Conservation (phyloP, 805 yeast species). For the Phaffomyces antillensis region DNA sequence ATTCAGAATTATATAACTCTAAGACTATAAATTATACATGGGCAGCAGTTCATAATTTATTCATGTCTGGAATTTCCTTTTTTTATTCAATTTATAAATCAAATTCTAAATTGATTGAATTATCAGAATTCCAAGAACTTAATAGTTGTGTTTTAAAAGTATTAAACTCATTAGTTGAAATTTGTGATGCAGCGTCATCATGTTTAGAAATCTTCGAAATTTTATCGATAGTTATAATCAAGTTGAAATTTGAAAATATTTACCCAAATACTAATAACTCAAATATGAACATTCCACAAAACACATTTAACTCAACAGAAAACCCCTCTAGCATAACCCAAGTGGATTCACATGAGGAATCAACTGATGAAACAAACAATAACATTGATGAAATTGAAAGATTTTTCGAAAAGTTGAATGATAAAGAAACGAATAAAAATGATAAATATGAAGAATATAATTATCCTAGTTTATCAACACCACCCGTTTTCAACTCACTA, state of each 20-base stretch:
- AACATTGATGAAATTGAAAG: constrained; percentile 19
- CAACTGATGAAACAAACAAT: neutral
- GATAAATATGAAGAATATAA: constrained; percentile 1
- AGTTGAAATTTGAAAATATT: constrained; percentile 36
- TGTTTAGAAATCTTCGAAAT: constrained; percentile 70
- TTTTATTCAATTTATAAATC: constrained; percentile 71
- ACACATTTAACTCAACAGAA: too few species aligned
- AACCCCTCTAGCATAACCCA: too few species aligned
- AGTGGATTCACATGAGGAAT: neutral
- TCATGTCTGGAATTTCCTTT: constrained; percentile 84
- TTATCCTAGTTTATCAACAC: constrained; percentile 20
- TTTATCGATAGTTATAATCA: constrained; percentile 62
- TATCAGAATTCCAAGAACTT: constrained; percentile 42
- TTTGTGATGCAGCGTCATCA: constrained; percentile 71
- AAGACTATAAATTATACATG: constrained; percentile 76
- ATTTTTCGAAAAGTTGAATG: constrained; percentile 18
- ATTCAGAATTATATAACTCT: constrained; percentile 47
- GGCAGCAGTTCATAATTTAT: constrained; percentile 86
- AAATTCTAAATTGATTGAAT: constrained; percentile 39
- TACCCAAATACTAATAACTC: constrained; percentile 1
- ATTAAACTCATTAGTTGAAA: constrained; percentile 51
- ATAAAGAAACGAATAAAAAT: constrained; percentile 7
- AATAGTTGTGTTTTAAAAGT: constrained; percentile 47
- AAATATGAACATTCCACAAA: too few species aligned
- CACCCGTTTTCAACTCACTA: constrained; percentile 7